phyloP scores from a whole-genome alignment of 2,329 filamentous ascomycete species.

The Diaporthe sp. region DNA sequence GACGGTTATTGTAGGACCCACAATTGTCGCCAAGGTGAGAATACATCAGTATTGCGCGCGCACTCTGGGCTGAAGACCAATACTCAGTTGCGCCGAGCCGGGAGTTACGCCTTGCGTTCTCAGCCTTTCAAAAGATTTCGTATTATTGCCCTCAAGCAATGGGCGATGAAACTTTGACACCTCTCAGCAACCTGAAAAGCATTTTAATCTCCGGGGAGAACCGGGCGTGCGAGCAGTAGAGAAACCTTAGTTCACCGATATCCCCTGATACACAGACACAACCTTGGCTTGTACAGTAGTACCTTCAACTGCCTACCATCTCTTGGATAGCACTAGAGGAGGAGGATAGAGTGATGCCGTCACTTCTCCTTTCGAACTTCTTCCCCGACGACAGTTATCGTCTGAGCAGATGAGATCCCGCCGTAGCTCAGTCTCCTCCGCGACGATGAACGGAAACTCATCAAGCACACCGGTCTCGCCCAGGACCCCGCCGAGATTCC shows the following conservation, averaged over 20 bases:
- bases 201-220: slow-evolving; percentile 5
- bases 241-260: too few species aligned
- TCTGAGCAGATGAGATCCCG: neutral
- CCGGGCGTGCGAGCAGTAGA: slow-evolving; percentile 4
- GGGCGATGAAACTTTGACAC: slow-evolving; percentile 21
- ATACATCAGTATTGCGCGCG: slow-evolving; percentile 6
- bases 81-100: neutral
- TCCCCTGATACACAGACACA: too few species aligned
- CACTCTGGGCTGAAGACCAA: neutral
- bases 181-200: slow-evolving; percentile 1
- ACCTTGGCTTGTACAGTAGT: too few species aligned
- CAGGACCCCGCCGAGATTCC: neutral
- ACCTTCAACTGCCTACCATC: neutral
- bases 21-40: neutral
- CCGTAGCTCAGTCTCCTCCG: neutral
- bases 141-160: neutral
- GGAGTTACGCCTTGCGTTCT: neutral
- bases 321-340: neutral
- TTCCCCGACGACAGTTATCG: neutral
- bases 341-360: neutral
- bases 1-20: neutral
- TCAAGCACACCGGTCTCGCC: neutral
- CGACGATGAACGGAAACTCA: slow-evolving; percentile 9
- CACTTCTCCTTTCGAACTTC: too few species aligned
- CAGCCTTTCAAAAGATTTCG: neutral